Conservation (phyloP, 306 rosid genomes). For the Begonia masoniana region DNA sequence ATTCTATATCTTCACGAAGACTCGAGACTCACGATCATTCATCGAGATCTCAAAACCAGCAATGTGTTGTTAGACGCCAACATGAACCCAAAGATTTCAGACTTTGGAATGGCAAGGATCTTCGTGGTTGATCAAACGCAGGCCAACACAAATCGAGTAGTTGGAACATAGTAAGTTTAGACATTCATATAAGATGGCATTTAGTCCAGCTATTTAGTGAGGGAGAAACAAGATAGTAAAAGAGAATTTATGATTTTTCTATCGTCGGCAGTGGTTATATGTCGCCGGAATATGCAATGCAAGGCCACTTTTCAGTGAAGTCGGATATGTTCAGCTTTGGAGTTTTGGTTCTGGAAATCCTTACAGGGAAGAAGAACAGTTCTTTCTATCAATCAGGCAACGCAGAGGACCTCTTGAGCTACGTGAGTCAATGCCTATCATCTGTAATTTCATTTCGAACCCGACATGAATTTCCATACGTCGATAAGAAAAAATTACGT, state of each 20-base stretch:
- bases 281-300: slow-evolving; percentile 13
- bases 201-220: too few relatives aligned
- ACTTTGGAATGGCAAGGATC: slow-evolving; percentile 21
- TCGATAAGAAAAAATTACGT: too few relatives aligned
- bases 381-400: not conserved
- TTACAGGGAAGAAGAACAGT: slow-evolving; percentile 14
- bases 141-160: slow-evolving; percentile 6
- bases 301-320: slow-evolving; percentile 4
- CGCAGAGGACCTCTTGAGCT: slow-evolving; percentile 2
- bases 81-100: slow-evolving; percentile 23
- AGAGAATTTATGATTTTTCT: too few relatives aligned
- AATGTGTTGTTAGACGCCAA: slow-evolving; percentile 18
- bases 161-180: slow-evolving; percentile 11
- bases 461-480: too few relatives aligned
- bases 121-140: slow-evolving; percentile 16
- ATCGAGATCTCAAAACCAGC: slow-evolving; percentile 25
- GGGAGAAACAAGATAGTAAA: too few relatives aligned
- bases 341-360: slow-evolving; percentile 15
- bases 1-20: too few relatives aligned
- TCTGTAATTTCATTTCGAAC: too few relatives aligned
- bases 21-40: slow-evolving; percentile 22
- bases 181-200: not conserved
- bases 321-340: slow-evolving; percentile 18
- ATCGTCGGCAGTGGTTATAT: slow-evolving; percentile 6
- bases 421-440: slow-evolving; percentile 6